A percentile compares a stretch with the other conserved stretches of the same genome.
phyloP scores from a whole-genome alignment of 1,284 basidiomycete genomes.

The Cystobasidium slooffiae region DNA sequence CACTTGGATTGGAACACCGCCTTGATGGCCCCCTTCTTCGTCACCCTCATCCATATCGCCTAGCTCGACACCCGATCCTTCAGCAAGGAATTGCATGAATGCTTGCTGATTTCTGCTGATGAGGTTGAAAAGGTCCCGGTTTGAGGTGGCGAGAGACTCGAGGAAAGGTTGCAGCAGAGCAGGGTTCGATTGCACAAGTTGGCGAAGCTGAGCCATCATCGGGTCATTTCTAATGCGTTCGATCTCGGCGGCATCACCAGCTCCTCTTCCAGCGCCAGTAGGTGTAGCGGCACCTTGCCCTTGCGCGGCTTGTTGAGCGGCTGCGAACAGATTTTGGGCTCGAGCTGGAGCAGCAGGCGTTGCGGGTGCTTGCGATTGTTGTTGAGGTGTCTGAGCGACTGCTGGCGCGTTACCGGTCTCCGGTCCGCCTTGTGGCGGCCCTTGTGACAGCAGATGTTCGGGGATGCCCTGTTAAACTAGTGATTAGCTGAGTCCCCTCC shows the following conservation, averaged over 20 bases:
- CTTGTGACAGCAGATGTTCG: slow-evolving; percentile 62
- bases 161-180: slow-evolving; percentile 74
- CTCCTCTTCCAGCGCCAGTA: slow-evolving; percentile 54
- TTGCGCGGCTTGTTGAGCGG: slow-evolving; percentile 46
- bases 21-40: slow-evolving; percentile 46
- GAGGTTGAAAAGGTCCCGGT: slow-evolving; percentile 67
- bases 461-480: slow-evolving; percentile 72
- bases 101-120: slow-evolving; percentile 53
- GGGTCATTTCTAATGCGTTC: slow-evolving; percentile 42
- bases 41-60: slow-evolving; percentile 48
- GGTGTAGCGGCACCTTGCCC: slow-evolving; percentile 55
- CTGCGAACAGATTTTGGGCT: slow-evolving; percentile 71
- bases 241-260: slow-evolving; percentile 50
- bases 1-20: slow-evolving; percentile 65
- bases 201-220: slow-evolving; percentile 46
- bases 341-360: slow-evolving; percentile 43
- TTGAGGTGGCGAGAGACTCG: slow-evolving; percentile 74
- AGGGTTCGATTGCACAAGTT: slow-evolving; percentile 76
- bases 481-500: slow-evolving; percentile 4
- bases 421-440: slow-evolving; percentile 39
- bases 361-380: slow-evolving; percentile 31
- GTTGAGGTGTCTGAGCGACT: slow-evolving; percentile 42
- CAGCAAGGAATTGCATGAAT: slow-evolving; percentile 52
- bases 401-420: slow-evolving; percentile 52
- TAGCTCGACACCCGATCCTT: slow-evolving; percentile 47